These are phyloP conservation scores for Haplosporangium gracile DNA, from an alignment of 192 early-diverging fungal genomes.

Conservation along the genomic window DNA sequence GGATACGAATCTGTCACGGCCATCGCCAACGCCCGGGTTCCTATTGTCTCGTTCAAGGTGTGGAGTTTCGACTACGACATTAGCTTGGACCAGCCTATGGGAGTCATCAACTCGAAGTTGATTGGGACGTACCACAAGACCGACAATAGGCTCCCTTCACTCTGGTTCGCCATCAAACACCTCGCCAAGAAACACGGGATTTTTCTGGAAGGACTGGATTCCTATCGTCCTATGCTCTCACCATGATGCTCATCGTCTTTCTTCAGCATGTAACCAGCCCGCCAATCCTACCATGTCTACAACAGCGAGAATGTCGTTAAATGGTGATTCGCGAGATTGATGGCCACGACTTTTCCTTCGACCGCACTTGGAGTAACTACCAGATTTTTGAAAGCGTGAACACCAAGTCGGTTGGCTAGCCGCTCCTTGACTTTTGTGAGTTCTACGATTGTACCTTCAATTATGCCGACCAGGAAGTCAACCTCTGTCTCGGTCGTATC, in stretches of 20 bases:
- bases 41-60: neutral
- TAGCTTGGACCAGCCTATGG: neutral
- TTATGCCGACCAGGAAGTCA: neutral
- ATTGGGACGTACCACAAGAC: slow-evolving; percentile 2
- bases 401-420: neutral
- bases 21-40: neutral
- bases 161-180: slow-evolving; percentile 7
- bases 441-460: neutral
- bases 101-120: slow-evolving; percentile 7
- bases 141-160: neutral
- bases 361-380: neutral
- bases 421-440: neutral
- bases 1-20: neutral
- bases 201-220: neutral
- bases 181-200: slow-evolving; percentile 4
- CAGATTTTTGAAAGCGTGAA: neutral
- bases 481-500: neutral
- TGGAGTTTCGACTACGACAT: neutral
- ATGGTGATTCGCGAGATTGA: neutral
- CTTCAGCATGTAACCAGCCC: neutral
- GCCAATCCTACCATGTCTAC: slow-evolving; percentile 8
- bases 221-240: slow-evolving; percentile 8
- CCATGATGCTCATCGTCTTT: slow-evolving; percentile 17
- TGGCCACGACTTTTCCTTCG: slow-evolving; percentile 4
- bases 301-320: neutral